Base-by-base conservation (phyloP, 2,329 filamentous ascomycete species). In the Hypoxylon rubiginosum region DNA sequence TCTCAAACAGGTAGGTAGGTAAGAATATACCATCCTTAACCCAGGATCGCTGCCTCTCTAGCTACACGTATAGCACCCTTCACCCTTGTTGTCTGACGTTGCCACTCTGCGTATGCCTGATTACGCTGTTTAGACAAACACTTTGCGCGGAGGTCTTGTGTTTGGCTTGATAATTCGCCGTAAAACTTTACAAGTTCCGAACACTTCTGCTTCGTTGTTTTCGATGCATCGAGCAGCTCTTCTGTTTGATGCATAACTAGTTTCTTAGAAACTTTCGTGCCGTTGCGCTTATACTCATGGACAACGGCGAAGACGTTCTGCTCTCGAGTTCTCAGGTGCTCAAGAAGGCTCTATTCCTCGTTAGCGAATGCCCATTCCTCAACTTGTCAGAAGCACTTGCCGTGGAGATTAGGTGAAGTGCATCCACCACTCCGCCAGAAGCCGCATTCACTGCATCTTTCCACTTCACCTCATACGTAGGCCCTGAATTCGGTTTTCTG, bases 231-330 rank as follows among this genome's bases (percentile, higher is more conserved):
- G n/a, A 39, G 32, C 50, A 36, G 54, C 53, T 71, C 69, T 36
- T 28, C 50, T 50, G 34, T n/a, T 41, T 71, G 69, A 13, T 50
- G 57, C 43, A 54, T 59, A 11, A 41, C 49, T 39, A 71, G 15
- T 17, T 36, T 64, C 11, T 60, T 43, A 0, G 58, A 52, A 17
- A 71, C 30, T 15, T 62, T 68, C 24, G 30, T 60, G 11, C 65
- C 63, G 17, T 71, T 68, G 9, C 62, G 65, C 34, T 56, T 65
- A 39, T 71, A 71, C 43, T 71, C 69, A 8, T 62, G 24, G 10
- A 67, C 43, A 30, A 70, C 50, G 21, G 60, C 19, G 30, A 63
- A 58, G 45, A 70, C n/a, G 5, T 48, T 65, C 62, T 70, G 39
- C 45, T 70, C 67, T 21, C 64, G 54, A 26, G 54, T 68, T 46